Percentiles rank a stretch among this genome's conserved stretches.
Evolutionary conservation across 2,329 filamentous ascomycete genomes (phyloP).

Genomic region (Phaeosphaeriaceae sp.): DNA sequence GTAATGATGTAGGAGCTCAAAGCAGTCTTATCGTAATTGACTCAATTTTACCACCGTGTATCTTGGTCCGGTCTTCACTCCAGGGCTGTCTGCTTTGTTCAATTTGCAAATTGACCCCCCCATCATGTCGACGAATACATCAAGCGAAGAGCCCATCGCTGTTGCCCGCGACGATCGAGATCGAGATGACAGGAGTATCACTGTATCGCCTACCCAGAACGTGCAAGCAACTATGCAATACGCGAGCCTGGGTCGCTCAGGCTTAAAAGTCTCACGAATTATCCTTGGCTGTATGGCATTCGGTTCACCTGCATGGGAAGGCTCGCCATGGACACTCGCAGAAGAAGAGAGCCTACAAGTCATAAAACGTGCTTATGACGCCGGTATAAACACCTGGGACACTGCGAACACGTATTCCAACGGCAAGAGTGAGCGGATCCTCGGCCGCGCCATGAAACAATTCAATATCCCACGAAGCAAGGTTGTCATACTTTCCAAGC

Average conservation of each 20-base stretch:
- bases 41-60: too few species aligned
- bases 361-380: conserved; percentile 51
- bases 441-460: conserved; percentile 34
- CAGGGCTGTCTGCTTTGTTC: too few species aligned
- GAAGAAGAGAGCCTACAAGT: conserved; percentile 49
- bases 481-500: conserved; percentile 42
- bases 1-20: too few species aligned
- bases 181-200: too few species aligned
- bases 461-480: conserved; percentile 37
- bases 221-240: conserved; percentile 13
- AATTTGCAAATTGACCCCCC: too few species aligned
- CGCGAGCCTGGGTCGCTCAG: conserved; percentile 44
- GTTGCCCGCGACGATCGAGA: too few species aligned
- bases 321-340: conserved; percentile 35
- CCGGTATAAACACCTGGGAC: conserved; percentile 56
- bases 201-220: too few species aligned
- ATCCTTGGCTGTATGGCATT: conserved; percentile 36
- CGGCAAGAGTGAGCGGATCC: conserved; percentile 36
- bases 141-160: too few species aligned
- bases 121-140: too few species aligned
- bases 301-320: conserved; percentile 24
- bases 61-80: too few species aligned
- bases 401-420: conserved; percentile 41
- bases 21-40: too few species aligned
- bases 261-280: conserved; percentile 51